Evolutionary conservation across 805 yeast genomes (phyloP), one percentile per base, ranked within the genome.

Genomic region (Candida andamanensis): DNA sequence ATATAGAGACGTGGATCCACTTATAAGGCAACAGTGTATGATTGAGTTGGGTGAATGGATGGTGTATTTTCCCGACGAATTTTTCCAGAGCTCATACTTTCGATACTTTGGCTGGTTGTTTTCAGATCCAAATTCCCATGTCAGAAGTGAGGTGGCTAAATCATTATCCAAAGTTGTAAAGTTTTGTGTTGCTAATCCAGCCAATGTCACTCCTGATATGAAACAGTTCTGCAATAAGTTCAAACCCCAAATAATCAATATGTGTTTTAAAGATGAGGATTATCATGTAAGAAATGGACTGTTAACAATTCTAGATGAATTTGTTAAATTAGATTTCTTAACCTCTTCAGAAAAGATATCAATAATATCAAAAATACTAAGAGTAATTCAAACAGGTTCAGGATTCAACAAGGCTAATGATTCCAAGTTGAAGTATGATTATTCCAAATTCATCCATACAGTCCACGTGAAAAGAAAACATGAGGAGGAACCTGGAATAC

Each of bases 51-150:
- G 85, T n/a, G 61, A 56, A 12, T 83, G 95, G 85, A 82, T 85
- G 58, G 66, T 70, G n/a, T 49, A 59, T 5, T 72, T 72, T 39
- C 94, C 95, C 0, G 87, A 81, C 36, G 59, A 67, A 33, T 86
- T 83, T 46, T 71, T 82, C 41, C 82, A 76, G 39, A 78, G 80
- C 9, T 63, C 78, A 1, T 85, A 78, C 47, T 64, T 86, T 41
- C 72, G 87, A 40, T 85, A 83, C 53, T 69, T 83, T 47, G 95
- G 95, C 4, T 83, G 94, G 94, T 63, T 85, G 20, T 59, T 89
- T 25, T 78, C 89, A n/a, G 96, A 87, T 49, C 63, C 75, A 2
- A 69, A 73, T 11, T 54, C 71, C 8, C 40, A 50, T 3, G 94
- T 85, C 1, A 69, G 95, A 43, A 50, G 66, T 6, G 86, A 83